Base-by-base conservation (phyloP, 2,329 filamentous ascomycete species). In the Furcasterigmium furcatum region DNA sequence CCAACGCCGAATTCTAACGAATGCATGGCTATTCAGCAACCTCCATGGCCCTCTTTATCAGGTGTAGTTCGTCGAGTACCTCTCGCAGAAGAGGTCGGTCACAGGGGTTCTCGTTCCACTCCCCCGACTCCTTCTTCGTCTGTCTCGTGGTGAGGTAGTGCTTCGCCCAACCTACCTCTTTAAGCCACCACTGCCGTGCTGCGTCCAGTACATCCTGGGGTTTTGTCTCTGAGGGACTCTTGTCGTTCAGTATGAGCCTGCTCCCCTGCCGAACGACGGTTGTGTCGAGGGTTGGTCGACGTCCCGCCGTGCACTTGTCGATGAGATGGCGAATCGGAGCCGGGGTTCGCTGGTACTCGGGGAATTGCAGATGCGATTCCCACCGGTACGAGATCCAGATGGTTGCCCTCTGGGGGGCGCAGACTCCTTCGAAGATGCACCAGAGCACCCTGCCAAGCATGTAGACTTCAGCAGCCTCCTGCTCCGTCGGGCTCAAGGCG, bases 341-440 rank as follows among this genome's bases (percentile, higher is more conserved):
- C 2, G 77, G 78, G 6, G 77, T 79, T 24, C 59, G 61, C 13
- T 55, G 55, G 56, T 75, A 82, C 9, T 65, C 62, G 1, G 80
- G 80, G 45, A 83, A 84, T 57, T 80, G 76, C 12, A 78, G 62
- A 14, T 72, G 64, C 3, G 79, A 74, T 56, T 82, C 79, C 61
- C 72, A 74, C 14, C 64, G 65, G 56, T 82, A 82, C 38, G 79
- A 82, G 51, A 79, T 71, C 79, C 79, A 82, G 12, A 80, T 69
- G 4, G 76, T 73, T 3, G 74, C 72, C 49, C 70, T 69, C 53
- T 83, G 76, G 2, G 79, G 79, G 3, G 77, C 78, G 47, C 76
- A 77, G 55, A 75, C 73, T 18, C 77, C 78, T 57, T 84, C 80
- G 46, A 83, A 83, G 14, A 83, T 72, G 55, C 80, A 83, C 79